Evolutionary conservation across 2,329 filamentous ascomycete genomes (phyloP).

Genomic region (Colletotrichum nymphaeae): DNA sequence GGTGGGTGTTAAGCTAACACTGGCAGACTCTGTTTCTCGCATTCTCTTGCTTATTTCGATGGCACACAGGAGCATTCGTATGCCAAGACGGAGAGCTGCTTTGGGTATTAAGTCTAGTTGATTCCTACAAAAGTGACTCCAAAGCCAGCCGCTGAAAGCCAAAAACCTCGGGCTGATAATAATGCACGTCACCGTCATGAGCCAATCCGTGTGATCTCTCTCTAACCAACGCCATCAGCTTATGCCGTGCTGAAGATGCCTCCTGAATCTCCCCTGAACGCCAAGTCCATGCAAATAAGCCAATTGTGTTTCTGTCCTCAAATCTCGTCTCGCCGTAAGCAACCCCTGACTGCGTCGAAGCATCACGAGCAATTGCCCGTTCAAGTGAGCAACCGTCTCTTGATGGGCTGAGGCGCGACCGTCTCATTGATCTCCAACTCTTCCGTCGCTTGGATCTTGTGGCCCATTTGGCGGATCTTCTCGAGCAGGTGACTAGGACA

Average conservation of each 20-base stretch:
- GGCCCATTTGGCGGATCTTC: slow-evolving; percentile 61
- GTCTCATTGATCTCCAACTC: slow-evolving; percentile 47
- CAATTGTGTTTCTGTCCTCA: neutral
- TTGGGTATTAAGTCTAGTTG: too few relatives aligned
- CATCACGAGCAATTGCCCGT: neutral
- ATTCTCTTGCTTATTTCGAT: neutral
- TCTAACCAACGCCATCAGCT: neutral
- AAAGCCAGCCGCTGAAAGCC: neutral
- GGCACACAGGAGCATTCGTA: neutral
- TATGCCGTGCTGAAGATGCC: neutral
- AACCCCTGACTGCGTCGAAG: neutral
- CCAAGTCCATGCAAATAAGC: slow-evolving; percentile 3
- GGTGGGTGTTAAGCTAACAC: neutral
- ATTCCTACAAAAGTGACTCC: neutral
- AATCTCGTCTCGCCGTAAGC: neutral
- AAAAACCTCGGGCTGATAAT: neutral
- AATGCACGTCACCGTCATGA: neutral
- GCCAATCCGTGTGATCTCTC: neutral
- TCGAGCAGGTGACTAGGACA: slow-evolving; percentile 63
- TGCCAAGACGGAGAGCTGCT: neutral
- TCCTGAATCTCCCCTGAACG: slow-evolving; percentile 8
- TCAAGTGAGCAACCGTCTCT: slow-evolving; percentile 56
- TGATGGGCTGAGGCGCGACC: slow-evolving; percentile 56
- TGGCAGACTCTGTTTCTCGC: too few relatives aligned
- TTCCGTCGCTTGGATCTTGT: slow-evolving; percentile 47